Conservation (phyloP, 2,329 filamentous ascomycete species). For the Teratosphaeria zuluensis region DNA sequence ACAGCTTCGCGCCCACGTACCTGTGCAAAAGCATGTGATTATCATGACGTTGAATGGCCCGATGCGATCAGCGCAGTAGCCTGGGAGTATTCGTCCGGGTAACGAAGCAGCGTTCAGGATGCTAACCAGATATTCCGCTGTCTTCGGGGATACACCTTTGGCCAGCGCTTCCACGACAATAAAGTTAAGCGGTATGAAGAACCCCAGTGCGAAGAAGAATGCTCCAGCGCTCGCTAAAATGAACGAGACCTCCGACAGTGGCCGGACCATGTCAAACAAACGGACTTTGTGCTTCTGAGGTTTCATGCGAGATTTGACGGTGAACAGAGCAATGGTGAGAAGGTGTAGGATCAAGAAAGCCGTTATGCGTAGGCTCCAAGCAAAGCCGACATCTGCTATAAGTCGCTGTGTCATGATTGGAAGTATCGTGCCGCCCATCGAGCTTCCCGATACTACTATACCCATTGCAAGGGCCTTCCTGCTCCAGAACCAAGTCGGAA, state of each 20-base stretch:
- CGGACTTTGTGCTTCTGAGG: too few species aligned
- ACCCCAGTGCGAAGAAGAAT: neutral
- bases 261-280: too few species aligned
- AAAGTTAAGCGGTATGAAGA: neutral
- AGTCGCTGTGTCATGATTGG: neutral
- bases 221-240: too few species aligned
- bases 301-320: too few species aligned
- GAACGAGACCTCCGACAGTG: too few species aligned
- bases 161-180: neutral
- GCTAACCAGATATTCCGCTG: conserved; percentile 56
- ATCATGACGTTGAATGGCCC: neutral
- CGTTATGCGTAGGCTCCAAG: too few species aligned
- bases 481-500: conserved; percentile 3
- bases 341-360: too few species aligned
- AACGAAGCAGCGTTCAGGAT: conserved; percentile 54
- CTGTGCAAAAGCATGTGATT: neutral
- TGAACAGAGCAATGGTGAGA: too few species aligned
- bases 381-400: neutral
- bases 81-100: conserved; percentile 47
- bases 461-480: conserved; percentile 2
- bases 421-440: neutral
- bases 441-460: conserved; percentile 3
- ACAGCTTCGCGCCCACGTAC: too few species aligned
- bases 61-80: conserved; percentile 14
- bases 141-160: conserved; percentile 24